phyloP scores from a whole-genome alignment of 2,329 filamentous ascomycete genomes.

The Cladophialophora exuberans region DNA sequence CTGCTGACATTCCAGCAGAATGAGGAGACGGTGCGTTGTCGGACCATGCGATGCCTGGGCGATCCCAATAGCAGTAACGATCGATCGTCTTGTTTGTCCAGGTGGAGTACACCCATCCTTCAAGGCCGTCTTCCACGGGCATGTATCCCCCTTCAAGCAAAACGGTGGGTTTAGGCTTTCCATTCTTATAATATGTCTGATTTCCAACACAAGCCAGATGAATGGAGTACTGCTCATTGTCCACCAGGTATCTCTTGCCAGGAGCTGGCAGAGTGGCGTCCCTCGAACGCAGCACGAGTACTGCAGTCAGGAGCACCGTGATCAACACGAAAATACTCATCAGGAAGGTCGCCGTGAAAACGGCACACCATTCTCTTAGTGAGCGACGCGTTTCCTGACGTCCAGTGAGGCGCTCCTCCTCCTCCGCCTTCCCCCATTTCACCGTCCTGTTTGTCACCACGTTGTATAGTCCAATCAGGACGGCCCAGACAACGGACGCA shows the following conservation, averaged over 20 bases:
- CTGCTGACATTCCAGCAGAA: conserved; percentile 89
- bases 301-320: conserved; percentile 75
- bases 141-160: conserved; percentile 82
- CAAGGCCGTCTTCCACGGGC: conserved; percentile 77
- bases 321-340: conserved; percentile 69
- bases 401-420: conserved; percentile 90
- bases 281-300: conserved; percentile 75
- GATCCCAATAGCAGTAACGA: conserved; percentile 94
- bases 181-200: conserved; percentile 56
- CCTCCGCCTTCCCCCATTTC: conserved; percentile 87
- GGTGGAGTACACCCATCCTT: conserved; percentile 76
- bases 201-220: conserved; percentile 87
- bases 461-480: conserved; percentile 78
- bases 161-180: conserved; percentile 71
- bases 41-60: conserved; percentile 84
- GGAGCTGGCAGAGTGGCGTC: conserved; percentile 75
- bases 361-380: conserved; percentile 79
- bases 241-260: conserved; percentile 78
- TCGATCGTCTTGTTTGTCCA: conserved; percentile 78
- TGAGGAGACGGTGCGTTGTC: conserved; percentile 94
- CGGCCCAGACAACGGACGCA: conserved; percentile 79
- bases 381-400: conserved; percentile 83
- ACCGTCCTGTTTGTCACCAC: conserved; percentile 80
- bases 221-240: conserved; percentile 80
- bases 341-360: conserved; percentile 73